Evolutionary conservation across 129 eudicot genomes (phyloP), one percentile per base, ranked within the genome.

Genomic region (sunflower (Helianthus annuus)): DNA sequence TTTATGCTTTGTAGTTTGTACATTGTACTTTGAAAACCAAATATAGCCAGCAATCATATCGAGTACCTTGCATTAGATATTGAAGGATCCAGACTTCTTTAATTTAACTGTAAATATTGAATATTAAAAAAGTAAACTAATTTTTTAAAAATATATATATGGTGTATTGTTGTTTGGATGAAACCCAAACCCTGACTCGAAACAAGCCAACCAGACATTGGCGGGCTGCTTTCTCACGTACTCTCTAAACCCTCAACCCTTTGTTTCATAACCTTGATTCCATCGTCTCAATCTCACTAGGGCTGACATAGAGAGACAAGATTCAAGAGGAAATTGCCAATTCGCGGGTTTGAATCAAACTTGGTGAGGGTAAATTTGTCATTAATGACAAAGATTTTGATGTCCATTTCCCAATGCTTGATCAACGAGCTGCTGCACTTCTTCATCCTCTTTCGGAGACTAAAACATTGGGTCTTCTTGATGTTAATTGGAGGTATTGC

Each of bases 391-490:
- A 92, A 66, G 91, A 92, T 16, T 86, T 89, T 73, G 98, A 92
- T 76, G 94, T 83, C 22, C 86, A 89, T 75, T 92, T 92, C 70
- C 98, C 96, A 0, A 86, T 27, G 32, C 91, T 92, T 69, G 98
- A 92, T 85, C 94, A 89, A 15, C 91, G 96, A 12, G 97, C 96
- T 69, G 84, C 91, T 69, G 84, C 91, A 67, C 94, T 92, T 72
- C 96, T 92, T 76, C 89, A 95, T 12, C 95, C 96, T 66, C 89
- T 89, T 46, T 67, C 91, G 1, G 96, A 89, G 82, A 92, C 98
- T 7, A 89, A 89, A 68, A 89, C 98, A 6, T 79, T 92, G 82
- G 98, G 98, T 48, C 83, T 80, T 75, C 81, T 91, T 86, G 88
- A 92, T 76, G 81, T 92, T 60, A 87, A 40, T 45, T 92, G 96